Base-by-base conservation (phyloP, 345 rosid genomes). In the Salix brachista region DNA sequence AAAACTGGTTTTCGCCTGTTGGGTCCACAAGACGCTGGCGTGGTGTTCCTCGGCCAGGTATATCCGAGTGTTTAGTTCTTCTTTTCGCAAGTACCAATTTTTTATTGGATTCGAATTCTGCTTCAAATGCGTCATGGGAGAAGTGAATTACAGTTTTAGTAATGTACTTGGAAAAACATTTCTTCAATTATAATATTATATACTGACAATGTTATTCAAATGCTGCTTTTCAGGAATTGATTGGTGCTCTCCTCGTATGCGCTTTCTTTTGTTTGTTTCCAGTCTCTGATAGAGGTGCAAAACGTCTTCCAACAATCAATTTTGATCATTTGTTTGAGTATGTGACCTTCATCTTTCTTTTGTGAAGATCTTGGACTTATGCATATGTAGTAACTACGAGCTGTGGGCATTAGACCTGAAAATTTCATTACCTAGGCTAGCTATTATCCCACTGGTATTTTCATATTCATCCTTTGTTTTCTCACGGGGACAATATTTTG, bases 221-320 rank as follows among this genome's bases (percentile, higher is more conserved):
- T n/a, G 50, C 61, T 69, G 46, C 58, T 23, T 88, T 83, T 78
- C 94, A 92, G 98, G 97, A 93, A 85, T 80, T 95, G 86, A 86
- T 91, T 67, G 93, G 86, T 70, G 92, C 96, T 70, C 89, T 95
- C 80, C 94, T 93, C 75, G 92, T 93, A 10, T 90, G 94, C 75
- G 86, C 93, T 72, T 90, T 95, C 83, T 93, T 91, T 83, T 90
- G 92, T 85, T 85, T 93, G 91, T 91, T 95, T 85, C 97, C 96
- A 3, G 82, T 79, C 81, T 70, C 77, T 73, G 80, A 78, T 76
- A 86, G 97, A 88, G 83, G 77, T 84, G 86, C 83, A 81, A 86
- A 85, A 72, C 67, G 82, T 78, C 99, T 91, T 83, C 96, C 91
- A 52, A 75, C 71, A 78, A 91, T 91, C 91, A 95, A 93, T 87